Evolutionary conservation across 805 yeast genomes (phyloP).

Genomic region (Ogataea thermomethanolica): DNA sequence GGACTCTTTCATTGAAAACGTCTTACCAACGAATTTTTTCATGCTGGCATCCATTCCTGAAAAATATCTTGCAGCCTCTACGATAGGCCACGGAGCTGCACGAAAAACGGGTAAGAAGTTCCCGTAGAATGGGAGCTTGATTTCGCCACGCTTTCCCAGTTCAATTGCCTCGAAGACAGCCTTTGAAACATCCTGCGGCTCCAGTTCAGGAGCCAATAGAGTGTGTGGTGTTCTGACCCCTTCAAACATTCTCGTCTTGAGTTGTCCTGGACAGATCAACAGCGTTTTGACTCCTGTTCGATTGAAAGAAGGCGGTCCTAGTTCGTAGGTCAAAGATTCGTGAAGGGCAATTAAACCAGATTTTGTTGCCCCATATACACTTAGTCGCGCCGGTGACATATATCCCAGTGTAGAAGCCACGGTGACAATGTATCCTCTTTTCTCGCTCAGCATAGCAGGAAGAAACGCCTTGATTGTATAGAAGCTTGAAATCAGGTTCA

Average conservation of each 20-base stretch:
- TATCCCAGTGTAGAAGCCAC: slow-evolving; percentile 84
- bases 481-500: slow-evolving; percentile 69
- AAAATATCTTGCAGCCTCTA: slow-evolving; percentile 47
- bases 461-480: slow-evolving; percentile 66
- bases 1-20: slow-evolving; percentile 17
- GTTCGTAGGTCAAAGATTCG: slow-evolving; percentile 71
- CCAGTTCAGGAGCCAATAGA: slow-evolving; percentile 77
- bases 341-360: slow-evolving; percentile 83
- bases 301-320: slow-evolving; percentile 49
- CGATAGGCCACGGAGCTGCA: slow-evolving; percentile 68
- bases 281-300: slow-evolving; percentile 62
- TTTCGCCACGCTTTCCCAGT: slow-evolving; percentile 62
- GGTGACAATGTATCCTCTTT: slow-evolving; percentile 75
- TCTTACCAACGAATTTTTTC: slow-evolving; percentile 31
- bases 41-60: slow-evolving; percentile 65
- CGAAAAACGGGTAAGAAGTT: slow-evolving; percentile 69
- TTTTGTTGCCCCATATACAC: slow-evolving; percentile 87
- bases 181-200: slow-evolving; percentile 62
- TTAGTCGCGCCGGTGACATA: slow-evolving; percentile 74
- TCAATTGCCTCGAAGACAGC: slow-evolving; percentile 53
- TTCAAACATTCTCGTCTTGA: slow-evolving; percentile 69
- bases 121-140: slow-evolving; percentile 75
- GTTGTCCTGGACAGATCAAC: slow-evolving; percentile 84
- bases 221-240: slow-evolving; percentile 72
- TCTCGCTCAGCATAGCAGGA: slow-evolving; percentile 60